Evolutionary conservation across 208 protist species (phyloP).

Genomic region (Borovskyia barvae): DNA sequence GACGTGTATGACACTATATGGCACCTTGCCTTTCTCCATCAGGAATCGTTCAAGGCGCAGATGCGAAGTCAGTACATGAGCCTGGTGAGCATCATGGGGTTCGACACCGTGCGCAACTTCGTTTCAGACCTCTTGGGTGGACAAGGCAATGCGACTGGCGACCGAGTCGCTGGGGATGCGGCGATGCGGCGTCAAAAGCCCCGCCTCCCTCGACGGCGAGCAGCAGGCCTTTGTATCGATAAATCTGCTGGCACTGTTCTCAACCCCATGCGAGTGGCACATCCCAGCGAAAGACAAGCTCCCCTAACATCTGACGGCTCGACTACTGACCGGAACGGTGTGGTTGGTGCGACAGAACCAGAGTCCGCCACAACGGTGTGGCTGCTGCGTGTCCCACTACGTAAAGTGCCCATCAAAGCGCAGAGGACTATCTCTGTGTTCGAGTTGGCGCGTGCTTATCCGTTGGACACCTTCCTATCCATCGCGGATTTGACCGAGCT

Average conservation of each 20-base stretch:
- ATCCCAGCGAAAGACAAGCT: no score
- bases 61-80: constrained; percentile 65
- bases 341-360: neutral
- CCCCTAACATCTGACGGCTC: no score
- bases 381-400: constrained; percentile 11
- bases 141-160: constrained; percentile 15
- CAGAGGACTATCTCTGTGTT: constrained; percentile 12
- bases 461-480: constrained; percentile 11
- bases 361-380: neutral
- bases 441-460: constrained; percentile 17
- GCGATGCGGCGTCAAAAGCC: constrained; percentile 36
- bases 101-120: constrained; percentile 74
- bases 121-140: constrained; percentile 59
- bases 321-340: neutral
- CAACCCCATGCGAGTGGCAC: no score
- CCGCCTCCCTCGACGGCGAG: constrained; percentile 32
- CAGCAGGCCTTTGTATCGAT: constrained; percentile 2
- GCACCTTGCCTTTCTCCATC: constrained; percentile 62
- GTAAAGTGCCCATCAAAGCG: neutral
- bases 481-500: constrained; percentile 18
- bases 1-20: constrained; percentile 66
- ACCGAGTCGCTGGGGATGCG: neutral
- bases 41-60: constrained; percentile 55
- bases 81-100: constrained; percentile 65
- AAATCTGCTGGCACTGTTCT: no score